phyloP scores from a whole-genome alignment of 495 filamentous ascomycete species.

The Penicillium coprophilum region DNA sequence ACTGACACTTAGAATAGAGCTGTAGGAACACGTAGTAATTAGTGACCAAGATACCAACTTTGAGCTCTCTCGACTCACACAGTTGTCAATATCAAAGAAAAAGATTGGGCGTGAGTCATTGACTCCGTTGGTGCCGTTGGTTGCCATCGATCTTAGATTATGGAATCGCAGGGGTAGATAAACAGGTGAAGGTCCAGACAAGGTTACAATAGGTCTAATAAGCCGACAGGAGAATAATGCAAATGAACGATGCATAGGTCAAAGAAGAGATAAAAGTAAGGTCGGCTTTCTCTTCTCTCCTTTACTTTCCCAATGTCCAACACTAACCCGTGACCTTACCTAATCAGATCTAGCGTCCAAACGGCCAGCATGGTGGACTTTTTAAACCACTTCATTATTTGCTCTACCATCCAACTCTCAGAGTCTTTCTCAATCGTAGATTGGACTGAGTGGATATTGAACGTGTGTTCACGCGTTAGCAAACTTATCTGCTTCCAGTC shows the following conservation, averaged over 20 bases:
- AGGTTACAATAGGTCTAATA: constrained; percentile 11
- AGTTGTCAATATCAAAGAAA: constrained; percentile 98
- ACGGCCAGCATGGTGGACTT: constrained; percentile 14
- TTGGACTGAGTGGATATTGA: constrained; percentile 1
- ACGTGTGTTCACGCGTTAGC: neutral
- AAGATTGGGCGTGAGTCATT: constrained; percentile 59
- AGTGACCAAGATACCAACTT: constrained; percentile 10
- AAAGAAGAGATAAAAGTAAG: constrained; percentile 1
- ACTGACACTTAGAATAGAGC: constrained; percentile 56
- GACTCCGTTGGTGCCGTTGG: constrained; percentile 20
- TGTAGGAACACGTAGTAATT: constrained; percentile 18
- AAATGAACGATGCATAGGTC: constrained; percentile 22
- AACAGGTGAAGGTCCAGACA: constrained; percentile 3
- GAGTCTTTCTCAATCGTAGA: constrained; percentile 7
- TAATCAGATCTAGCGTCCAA: constrained; percentile 21
- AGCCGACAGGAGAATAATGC: constrained; percentile 8
- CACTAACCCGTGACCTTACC: constrained; percentile 22
- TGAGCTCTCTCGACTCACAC: constrained; percentile 54
- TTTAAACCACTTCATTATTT: constrained; percentile 13
- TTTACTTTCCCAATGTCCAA: neutral
- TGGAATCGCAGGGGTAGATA: neutral
- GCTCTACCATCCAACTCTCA: neutral
- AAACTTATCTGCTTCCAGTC: neutral
- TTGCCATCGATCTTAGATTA: constrained; percentile 26
- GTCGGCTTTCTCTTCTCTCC: neutral